Evolutionary conservation across 345 rosid species (phyloP).

Genomic region (Syzygium oleosum): DNA sequence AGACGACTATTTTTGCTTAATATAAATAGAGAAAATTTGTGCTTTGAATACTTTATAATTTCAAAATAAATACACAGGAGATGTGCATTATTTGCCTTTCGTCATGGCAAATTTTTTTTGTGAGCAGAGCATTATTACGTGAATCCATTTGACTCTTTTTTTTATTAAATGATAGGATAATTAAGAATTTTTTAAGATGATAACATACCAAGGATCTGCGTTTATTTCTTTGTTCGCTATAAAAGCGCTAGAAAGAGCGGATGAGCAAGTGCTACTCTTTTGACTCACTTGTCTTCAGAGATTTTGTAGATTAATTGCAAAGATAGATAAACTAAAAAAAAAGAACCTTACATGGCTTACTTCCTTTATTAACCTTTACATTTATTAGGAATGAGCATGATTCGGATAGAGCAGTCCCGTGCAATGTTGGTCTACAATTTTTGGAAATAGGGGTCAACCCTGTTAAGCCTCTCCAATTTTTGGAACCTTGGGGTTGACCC

Average conservation of each 20-base stretch:
- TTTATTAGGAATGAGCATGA: too few relatives aligned
- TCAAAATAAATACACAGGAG: not conserved
- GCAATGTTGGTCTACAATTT: too few relatives aligned
- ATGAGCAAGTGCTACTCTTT: not conserved
- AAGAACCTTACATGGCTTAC: not conserved
- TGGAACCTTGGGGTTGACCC: too few relatives aligned
- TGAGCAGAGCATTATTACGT: not conserved
- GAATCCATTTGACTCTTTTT: not conserved
- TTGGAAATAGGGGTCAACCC: too few relatives aligned
- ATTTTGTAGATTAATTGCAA: not conserved
- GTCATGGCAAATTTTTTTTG: not conserved
- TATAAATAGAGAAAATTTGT: too few relatives aligned
- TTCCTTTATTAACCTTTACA: not conserved
- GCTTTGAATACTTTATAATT: not conserved
- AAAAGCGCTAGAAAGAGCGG: not conserved
- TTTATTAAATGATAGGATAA: not conserved
- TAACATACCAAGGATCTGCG: accelerated
- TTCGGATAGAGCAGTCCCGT: too few relatives aligned
- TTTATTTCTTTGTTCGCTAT: not conserved
- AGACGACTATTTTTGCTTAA: too few relatives aligned
- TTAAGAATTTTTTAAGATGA: not conserved
- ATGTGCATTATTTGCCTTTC: not conserved
- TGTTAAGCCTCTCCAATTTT: too few relatives aligned
- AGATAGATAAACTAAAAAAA: not conserved
- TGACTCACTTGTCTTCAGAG: not conserved